Evolutionary conservation across 495 filamentous ascomycete genomes (phyloP).

Genomic region (Glonium stellatum): DNA sequence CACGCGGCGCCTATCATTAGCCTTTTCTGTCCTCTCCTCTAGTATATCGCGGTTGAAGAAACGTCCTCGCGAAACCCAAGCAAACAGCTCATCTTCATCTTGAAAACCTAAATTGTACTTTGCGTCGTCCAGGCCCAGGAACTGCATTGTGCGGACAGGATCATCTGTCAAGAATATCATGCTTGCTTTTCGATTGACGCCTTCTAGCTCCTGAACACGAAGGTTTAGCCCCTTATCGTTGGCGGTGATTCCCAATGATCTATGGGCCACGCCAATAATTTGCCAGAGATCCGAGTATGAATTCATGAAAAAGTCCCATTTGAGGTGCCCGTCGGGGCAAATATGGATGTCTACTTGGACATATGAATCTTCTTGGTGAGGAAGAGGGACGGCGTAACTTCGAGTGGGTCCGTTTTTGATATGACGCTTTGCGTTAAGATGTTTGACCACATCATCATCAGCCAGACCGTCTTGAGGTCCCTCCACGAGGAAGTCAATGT

Average conservation of each 20-base stretch:
- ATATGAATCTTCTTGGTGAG: conserved; percentile 30
- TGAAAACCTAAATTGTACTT: conserved; percentile 40
- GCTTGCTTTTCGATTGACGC: conserved; percentile 45
- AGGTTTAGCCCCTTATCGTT: conserved; percentile 54
- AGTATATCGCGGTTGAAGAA: conserved; percentile 41
- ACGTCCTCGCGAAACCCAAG: conserved; percentile 46
- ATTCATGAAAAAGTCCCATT: conserved; percentile 56
- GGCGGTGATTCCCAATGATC: conserved; percentile 55
- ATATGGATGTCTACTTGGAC: conserved; percentile 61
- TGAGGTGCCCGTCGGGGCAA: conserved; percentile 40
- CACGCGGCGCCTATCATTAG: conserved; percentile 47
- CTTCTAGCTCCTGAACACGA: conserved; percentile 56
- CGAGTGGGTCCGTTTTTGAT: conserved; percentile 4
- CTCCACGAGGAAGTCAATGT: conserved; percentile 36
- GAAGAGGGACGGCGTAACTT: conserved; percentile 21
- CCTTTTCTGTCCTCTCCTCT: conserved; percentile 36
- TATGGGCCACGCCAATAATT: conserved; percentile 53
- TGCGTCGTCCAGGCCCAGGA: conserved; percentile 49
- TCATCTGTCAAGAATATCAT: conserved; percentile 51
- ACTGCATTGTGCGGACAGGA: conserved; percentile 47
- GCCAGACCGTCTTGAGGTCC: conserved; percentile 1
- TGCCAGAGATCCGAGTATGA: conserved; percentile 62
- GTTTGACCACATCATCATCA: conserved; percentile 1
- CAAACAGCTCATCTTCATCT: conserved; percentile 48
- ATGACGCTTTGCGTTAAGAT: conserved; percentile 4